A percentile compares a stretch with the other conserved stretches of the same genome.
phyloP scores from a whole-genome alignment of 2,329 filamentous ascomycete species.

The Cercospora berteroae region DNA sequence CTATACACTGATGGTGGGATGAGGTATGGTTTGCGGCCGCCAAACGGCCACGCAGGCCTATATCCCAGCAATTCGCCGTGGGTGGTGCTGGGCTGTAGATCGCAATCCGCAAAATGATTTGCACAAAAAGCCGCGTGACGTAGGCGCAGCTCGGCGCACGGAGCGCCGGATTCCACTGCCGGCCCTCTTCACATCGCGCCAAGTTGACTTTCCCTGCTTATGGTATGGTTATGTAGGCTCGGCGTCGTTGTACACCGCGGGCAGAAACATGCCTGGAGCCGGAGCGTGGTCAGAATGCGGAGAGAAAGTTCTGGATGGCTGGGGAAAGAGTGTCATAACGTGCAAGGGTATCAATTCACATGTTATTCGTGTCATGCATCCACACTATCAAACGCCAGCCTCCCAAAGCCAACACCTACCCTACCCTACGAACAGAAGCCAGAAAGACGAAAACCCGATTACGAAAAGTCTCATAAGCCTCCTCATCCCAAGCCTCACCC shows the following conservation, averaged over 20 bases:
- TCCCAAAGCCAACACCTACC: neutral
- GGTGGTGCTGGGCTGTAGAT: neutral
- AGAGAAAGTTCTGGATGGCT: neutral
- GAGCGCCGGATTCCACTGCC: neutral
- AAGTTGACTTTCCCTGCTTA: neutral
- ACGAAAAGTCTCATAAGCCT: neutral
- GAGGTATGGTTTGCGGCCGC: neutral
- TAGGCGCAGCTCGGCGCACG: neutral
- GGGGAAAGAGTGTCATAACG: neutral
- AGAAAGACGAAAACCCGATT: neutral
- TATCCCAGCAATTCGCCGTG: neutral
- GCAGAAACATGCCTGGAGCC: neutral
- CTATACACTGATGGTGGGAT: no score
- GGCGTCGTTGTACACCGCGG: neutral
- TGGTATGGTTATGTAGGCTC: neutral
- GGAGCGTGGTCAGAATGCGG: neutral
- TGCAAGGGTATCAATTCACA: neutral
- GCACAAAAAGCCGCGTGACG: neutral
- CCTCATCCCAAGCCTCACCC: slow-evolving; percentile 4
- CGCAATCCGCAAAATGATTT: slow-evolving; percentile 1
- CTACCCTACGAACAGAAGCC: neutral
- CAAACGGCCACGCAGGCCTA: neutral
- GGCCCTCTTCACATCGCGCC: neutral
- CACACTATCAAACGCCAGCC: neutral
- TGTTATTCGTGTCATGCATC: neutral